Evolutionary conservation across 805 yeast genomes (phyloP).

Genomic region (Candida yuanshanica): DNA sequence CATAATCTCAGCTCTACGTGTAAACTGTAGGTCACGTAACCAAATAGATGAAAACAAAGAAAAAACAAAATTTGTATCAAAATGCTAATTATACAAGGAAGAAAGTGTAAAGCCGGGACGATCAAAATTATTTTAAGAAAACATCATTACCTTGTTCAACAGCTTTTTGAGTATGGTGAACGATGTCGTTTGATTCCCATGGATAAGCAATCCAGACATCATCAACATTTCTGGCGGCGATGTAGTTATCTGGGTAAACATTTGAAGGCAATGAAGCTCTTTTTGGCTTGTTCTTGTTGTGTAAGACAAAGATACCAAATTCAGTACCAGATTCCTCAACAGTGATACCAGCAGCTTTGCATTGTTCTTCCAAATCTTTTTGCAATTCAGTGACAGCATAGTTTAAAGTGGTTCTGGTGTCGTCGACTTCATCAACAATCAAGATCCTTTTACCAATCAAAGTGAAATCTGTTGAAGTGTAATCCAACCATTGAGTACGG

Average conservation of each 20-base stretch:
- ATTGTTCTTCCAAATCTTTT: conserved; percentile 63
- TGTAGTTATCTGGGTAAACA: conserved; percentile 54
- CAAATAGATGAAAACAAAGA: too few species aligned
- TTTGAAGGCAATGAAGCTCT: conserved; percentile 66
- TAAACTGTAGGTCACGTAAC: too few species aligned
- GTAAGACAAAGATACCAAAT: conserved; percentile 72
- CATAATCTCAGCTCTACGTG: too few species aligned
- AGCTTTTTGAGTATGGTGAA: conserved; percentile 64
- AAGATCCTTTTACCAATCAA: conserved; percentile 65
- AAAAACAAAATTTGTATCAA: too few species aligned
- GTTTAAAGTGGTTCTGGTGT: conserved; percentile 78
- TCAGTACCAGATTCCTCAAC: conserved; percentile 41
- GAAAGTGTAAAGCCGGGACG: neutral
- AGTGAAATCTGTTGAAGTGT: conserved; percentile 50
- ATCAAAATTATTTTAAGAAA: conserved; percentile 18
- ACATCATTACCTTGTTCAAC: conserved; percentile 70
- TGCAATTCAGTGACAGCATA: conserved; percentile 72
- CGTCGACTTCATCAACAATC: conserved; percentile 82
- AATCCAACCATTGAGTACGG: conserved; percentile 82
- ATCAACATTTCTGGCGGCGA: conserved; percentile 70
- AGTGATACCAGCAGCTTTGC: conserved; percentile 43
- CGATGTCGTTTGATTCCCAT: conserved; percentile 78
- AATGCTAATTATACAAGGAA: neutral
- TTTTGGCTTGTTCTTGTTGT: conserved; percentile 68
- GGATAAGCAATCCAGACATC: conserved; percentile 86